A percentile compares a stretch with the other conserved stretches of the same genome.
phyloP scores from a whole-genome alignment of 257 asterid species.

The Penstemon barbatus region DNA sequence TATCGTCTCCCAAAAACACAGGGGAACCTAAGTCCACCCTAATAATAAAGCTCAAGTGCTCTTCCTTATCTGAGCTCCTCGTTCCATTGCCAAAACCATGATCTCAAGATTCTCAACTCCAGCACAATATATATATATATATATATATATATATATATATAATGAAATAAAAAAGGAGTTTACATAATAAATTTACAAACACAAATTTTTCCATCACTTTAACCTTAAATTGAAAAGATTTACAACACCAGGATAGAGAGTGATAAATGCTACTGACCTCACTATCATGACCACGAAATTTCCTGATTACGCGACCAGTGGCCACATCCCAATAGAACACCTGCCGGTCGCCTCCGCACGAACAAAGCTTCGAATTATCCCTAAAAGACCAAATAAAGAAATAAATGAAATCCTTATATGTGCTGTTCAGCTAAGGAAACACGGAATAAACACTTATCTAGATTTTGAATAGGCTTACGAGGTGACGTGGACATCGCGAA shows the following conservation, averaged over 20 bases:
- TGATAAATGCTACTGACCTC: conserved; percentile 51
- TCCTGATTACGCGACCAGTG: conserved; percentile 83
- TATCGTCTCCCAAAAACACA: neutral
- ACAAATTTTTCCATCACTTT: neutral
- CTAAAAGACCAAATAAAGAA: conserved; percentile 25
- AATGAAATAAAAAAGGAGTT: conserved; percentile 5
- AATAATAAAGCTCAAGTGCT: neutral
- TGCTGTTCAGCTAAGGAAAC: neutral
- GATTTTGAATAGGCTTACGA: conserved; percentile 33
- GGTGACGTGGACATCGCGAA: conserved; percentile 89
- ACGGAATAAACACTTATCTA: neutral
- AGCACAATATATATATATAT: no score
- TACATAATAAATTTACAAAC: neutral
- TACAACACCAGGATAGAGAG: conserved; percentile 15
- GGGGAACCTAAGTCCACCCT: conserved; percentile 8
- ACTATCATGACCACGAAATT: conserved; percentile 97
- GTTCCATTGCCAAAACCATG: neutral
- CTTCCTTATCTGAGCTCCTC: neutral
- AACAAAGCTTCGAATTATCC: conserved; percentile 82
- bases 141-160: no score
- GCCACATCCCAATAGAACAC: conserved; percentile 98
- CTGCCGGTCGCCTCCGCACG: conserved; percentile 97
- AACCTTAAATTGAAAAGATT: conserved; percentile 5
- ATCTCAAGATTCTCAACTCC: neutral
- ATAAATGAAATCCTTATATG: neutral